Conservation (phyloP, 768 basidiomycete species). For the Suillus placidus region DNA sequence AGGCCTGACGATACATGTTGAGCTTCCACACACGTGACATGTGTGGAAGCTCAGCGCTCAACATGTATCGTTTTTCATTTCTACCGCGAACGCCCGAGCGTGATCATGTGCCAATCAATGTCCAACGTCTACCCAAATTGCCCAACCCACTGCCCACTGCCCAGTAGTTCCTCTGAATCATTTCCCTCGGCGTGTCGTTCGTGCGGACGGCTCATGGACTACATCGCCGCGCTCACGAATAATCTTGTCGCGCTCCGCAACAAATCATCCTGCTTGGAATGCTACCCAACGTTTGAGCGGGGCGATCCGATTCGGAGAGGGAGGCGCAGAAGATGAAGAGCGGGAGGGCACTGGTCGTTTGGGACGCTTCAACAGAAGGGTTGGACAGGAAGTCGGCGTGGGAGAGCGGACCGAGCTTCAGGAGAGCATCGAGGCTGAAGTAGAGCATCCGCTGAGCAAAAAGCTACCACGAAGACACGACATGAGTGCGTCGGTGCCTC, state of each 20-base stretch:
- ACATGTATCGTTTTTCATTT: constrained; percentile 51
- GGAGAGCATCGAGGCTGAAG: constrained; percentile 24
- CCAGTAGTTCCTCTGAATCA: too few relatives aligned
- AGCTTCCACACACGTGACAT: too few relatives aligned
- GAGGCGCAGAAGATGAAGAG: constrained; percentile 59
- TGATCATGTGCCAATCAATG: constrained; percentile 51
- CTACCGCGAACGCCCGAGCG: constrained; percentile 81
- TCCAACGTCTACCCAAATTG: constrained; percentile 58
- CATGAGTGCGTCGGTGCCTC: background rate
- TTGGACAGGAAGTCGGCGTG: constrained; percentile 52
- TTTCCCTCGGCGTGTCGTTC: too few relatives aligned
- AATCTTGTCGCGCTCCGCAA: constrained; percentile 81
- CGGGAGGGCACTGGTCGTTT: constrained; percentile 72
- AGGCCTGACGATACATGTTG: too few relatives aligned
- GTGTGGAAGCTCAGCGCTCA: too few relatives aligned
- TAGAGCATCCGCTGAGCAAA: constrained; percentile 25
- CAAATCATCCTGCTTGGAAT: constrained; percentile 88
- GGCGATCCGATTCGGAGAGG: constrained; percentile 41
- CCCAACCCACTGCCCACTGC: constrained; percentile 86
- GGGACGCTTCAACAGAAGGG: constrained; percentile 77
- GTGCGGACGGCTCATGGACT: too few relatives aligned
- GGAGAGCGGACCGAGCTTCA: constrained; percentile 34
- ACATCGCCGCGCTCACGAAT: constrained; percentile 82
- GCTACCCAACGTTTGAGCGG: constrained; percentile 57
- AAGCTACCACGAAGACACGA: constrained; percentile 2